Percentiles rank a stretch among this genome's conserved stretches.
These are phyloP conservation scores for Saccharomycopsis capsularis DNA, from an alignment of 805 yeast species.

Conservation along the genomic window DNA sequence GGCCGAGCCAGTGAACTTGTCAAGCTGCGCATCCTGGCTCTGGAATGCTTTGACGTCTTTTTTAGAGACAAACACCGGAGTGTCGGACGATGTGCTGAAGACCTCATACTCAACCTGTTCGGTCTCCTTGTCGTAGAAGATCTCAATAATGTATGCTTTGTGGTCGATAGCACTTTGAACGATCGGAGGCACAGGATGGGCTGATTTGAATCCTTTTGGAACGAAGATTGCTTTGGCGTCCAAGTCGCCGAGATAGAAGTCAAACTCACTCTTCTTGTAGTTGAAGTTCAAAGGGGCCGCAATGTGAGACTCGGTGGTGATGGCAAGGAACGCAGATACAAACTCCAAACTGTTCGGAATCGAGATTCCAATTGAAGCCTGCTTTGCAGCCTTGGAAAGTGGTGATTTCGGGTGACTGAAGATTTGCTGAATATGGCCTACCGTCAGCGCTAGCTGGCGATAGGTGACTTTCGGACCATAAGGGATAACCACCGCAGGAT, in stretches of 20 bases:
- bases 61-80: not conserved
- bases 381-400: conserved; percentile 28
- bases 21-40: not conserved
- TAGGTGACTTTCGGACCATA: conserved; percentile 42
- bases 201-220: conserved; percentile 38
- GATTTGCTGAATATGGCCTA: conserved; percentile 44
- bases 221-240: conserved; percentile 52
- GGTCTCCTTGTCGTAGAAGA: conserved; percentile 38
- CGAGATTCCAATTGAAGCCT: conserved; percentile 48
- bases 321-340: conserved; percentile 47
- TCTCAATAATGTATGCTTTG: conserved; percentile 45
- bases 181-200: conserved; percentile 32
- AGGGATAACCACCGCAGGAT: conserved; percentile 41
- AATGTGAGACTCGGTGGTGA: conserved; percentile 47
- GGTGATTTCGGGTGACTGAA: conserved; percentile 38
- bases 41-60: not conserved
- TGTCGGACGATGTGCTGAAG: conserved; percentile 24
- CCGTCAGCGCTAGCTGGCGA: conserved; percentile 35
- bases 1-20: conserved; percentile 36
- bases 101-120: conserved; percentile 36
- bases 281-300: conserved; percentile 67
- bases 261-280: conserved; percentile 54
- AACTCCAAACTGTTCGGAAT: conserved; percentile 58
- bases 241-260: conserved; percentile 57
- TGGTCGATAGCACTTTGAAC: conserved; percentile 44